Conservation (phyloP, 1,284 basidiomycete species). For the Bondarzewia mesenterica region DNA sequence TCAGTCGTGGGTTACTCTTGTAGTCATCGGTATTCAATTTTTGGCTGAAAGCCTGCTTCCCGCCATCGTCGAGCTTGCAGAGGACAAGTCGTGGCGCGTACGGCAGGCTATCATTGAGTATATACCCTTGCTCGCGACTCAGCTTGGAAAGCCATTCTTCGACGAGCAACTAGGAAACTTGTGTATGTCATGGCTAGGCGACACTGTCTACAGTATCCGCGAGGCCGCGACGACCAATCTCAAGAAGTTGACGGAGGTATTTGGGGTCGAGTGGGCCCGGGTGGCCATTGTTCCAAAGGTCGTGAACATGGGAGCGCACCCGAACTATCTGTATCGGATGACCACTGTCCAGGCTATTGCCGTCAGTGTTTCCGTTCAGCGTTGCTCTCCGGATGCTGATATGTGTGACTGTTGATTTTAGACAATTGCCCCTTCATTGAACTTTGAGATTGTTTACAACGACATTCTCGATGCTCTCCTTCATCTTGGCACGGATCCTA, state of each 20-base stretch:
- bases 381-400: slow-evolving; percentile 6
- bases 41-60: slow-evolving; percentile 94
- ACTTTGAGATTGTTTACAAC: slow-evolving; percentile 76
- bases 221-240: slow-evolving; percentile 97
- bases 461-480: slow-evolving; percentile 86
- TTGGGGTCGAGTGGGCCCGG: slow-evolving; percentile 97
- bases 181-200: slow-evolving; percentile 99
- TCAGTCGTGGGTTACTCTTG: slow-evolving; percentile 3
- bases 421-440: slow-evolving; percentile 94
- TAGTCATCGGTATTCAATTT: slow-evolving; percentile 97
- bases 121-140: slow-evolving; percentile 90
- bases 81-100: slow-evolving; percentile 99
- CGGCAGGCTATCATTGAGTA: slow-evolving; percentile 99
- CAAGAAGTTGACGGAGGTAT: slow-evolving; percentile 97
- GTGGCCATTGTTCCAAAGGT: slow-evolving; percentile 96
- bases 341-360: slow-evolving; percentile 99
- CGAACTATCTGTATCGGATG: slow-evolving; percentile 98
- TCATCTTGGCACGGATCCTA: slow-evolving; percentile 82
- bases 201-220: slow-evolving; percentile 97
- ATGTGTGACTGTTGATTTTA: slow-evolving; percentile 25
- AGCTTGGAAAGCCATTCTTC: slow-evolving; percentile 95
- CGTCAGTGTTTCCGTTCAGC: slow-evolving; percentile 37
- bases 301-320: slow-evolving; percentile 94
- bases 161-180: slow-evolving; percentile 95
- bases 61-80: slow-evolving; percentile 95